phyloP scores from a whole-genome alignment of 345 rosid species.

The Pelargonium nanum region DNA sequence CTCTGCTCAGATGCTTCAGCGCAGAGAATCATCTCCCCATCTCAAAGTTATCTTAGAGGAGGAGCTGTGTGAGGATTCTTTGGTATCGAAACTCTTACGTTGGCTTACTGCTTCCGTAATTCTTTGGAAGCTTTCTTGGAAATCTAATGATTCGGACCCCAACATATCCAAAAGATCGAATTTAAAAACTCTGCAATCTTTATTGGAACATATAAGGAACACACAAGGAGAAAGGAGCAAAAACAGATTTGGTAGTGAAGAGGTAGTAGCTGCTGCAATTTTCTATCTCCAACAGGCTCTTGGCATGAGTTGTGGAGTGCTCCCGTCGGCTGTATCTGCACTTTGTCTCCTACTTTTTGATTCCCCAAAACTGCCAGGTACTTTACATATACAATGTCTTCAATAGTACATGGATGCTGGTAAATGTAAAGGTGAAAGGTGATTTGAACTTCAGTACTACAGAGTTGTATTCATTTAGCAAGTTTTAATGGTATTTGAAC shows the following conservation, averaged over 20 bases:
- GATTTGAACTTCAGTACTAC: no score
- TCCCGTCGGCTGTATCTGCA: slow-evolving; percentile 60
- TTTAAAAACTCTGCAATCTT: slow-evolving; percentile 27
- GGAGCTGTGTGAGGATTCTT: slow-evolving; percentile 37
- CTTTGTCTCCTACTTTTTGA: slow-evolving; percentile 41
- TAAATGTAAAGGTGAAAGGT: neutral
- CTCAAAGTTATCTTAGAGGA: slow-evolving; percentile 19
- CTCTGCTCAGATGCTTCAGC: slow-evolving; percentile 15
- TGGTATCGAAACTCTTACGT: slow-evolving; percentile 61
- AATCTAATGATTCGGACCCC: slow-evolving; percentile 17
- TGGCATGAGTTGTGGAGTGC: slow-evolving; percentile 27
- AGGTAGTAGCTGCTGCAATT: slow-evolving; percentile 39
- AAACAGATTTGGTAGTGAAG: slow-evolving; percentile 20
- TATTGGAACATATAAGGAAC: slow-evolving; percentile 30
- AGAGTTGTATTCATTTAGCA: neutral
- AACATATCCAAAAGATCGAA: slow-evolving; percentile 20
- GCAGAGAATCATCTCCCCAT: slow-evolving; percentile 16
- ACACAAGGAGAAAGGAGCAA: slow-evolving; percentile 17
- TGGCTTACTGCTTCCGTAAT: slow-evolving; percentile 77
- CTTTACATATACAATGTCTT: slow-evolving; percentile 2
- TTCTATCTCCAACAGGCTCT: slow-evolving; percentile 54
- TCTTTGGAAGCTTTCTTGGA: slow-evolving; percentile 42
- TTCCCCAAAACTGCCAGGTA: slow-evolving; percentile 35
- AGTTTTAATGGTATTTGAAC: neutral
- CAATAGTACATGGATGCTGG: neutral